Percentiles rank a stretch among this genome's conserved stretches.
These are phyloP conservation scores for Endotrypanum monterogeii DNA, from an alignment of 208 protist genomes.

Conservation along the genomic window DNA sequence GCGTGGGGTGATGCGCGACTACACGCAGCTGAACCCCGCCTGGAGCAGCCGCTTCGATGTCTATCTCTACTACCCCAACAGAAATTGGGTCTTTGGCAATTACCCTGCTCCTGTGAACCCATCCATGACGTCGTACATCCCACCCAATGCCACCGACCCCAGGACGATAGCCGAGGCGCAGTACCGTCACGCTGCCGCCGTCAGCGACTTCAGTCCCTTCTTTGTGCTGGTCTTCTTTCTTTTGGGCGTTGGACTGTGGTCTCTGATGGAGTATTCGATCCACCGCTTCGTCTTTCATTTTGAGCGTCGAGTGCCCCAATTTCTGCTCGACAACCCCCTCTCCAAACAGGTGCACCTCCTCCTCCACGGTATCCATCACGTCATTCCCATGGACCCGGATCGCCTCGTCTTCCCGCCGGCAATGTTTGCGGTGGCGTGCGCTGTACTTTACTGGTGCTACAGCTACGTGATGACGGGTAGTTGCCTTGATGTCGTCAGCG, in stretches of 20 bases:
- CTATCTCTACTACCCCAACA: constrained; percentile 53
- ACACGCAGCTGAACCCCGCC: constrained; percentile 22
- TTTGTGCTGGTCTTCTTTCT: constrained; percentile 30
- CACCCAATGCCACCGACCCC: background rate
- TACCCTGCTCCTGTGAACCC: constrained; percentile 26
- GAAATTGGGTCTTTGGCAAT: constrained; percentile 38
- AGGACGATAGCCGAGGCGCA: constrained; percentile 28
- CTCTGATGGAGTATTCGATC: constrained; percentile 48
- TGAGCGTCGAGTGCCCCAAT: constrained; percentile 30
- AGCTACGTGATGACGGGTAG: constrained; percentile 35
- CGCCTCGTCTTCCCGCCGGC: constrained; percentile 53
- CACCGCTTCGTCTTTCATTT: constrained; percentile 56
- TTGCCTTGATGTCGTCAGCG: constrained; percentile 42
- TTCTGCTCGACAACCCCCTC: constrained; percentile 37
- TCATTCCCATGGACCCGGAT: constrained; percentile 64
- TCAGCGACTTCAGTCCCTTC: constrained; percentile 31
- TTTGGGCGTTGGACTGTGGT: constrained; percentile 44
- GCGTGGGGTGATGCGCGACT: constrained; percentile 41
- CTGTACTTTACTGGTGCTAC: constrained; percentile 39
- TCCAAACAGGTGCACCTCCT: constrained; percentile 46
- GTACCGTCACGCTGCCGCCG: constrained; percentile 25
- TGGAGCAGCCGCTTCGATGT: constrained; percentile 34
- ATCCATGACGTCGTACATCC: constrained; percentile 20
- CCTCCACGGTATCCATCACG: constrained; percentile 57
- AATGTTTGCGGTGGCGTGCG: constrained; percentile 40